Base-by-base conservation (phyloP, 768 basidiomycete species). In the Boletus rufocinnamomeus region DNA sequence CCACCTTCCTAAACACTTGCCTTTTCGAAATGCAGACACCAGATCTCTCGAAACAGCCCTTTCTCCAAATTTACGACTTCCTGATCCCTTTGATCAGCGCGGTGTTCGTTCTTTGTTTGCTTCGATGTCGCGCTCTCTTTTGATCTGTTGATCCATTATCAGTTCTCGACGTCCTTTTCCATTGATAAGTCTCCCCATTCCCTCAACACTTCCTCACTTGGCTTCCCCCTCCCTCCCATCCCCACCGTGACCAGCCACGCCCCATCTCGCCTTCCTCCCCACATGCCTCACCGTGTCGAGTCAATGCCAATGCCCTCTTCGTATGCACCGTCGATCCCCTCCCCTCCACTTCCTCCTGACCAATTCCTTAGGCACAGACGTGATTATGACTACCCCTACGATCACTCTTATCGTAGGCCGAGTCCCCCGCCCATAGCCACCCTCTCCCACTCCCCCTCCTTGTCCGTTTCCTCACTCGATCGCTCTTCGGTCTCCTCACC, bases 401-500 rank as follows among this genome's bases (percentile, higher is more conserved):
- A 79, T 63, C 70, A 68, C 62, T 59, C 72, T 56, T 69, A 74
- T 64, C 74, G 73, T 52, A 67, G 71, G 23, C 80, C 76, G 56
- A 83, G 75, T 54, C 83, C 77, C 35, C 82, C 76, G 2, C 82
- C 78, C 59, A 80, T 80, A 59, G 80, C 80, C 11, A 77, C 79
- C 45, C 76, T 78, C 59, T 74, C 84, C 27, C 82, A 84, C 66
- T 88, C 87, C 0, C 85, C 87, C 41, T 82, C 85, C 7, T 74
- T 83, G 37, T 85, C 83, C 11, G 78, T 81, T 37, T 83, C 83
- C 45, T 84, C 84, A 0, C 75, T 82, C 37, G 85, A 86, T 75
- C 81, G 84, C 66, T 82, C 83, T 46, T 80, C 82, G 35, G 80
- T 82, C 46, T 80, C 79, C n/a, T 83, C 85, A 1, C 84, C 87